A percentile compares a stretch with the other conserved stretches of the same genome.
Conservation (phyloP, 768 basidiomycete genomes). For the Piloderma croceum region DNA sequence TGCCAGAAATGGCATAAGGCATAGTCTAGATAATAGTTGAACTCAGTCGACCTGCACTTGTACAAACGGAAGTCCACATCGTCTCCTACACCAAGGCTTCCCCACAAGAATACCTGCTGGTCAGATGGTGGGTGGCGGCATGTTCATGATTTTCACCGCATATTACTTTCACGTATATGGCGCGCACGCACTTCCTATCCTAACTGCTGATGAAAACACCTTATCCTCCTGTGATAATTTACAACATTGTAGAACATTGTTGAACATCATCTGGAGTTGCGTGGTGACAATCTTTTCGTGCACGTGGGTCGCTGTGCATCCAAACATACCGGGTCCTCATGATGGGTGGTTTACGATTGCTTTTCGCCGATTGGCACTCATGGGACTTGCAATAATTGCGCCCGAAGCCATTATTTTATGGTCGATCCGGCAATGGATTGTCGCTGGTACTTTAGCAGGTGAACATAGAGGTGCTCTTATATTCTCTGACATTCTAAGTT, state of each 20-base stretch:
- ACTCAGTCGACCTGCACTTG: too few species aligned
- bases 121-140: too few species aligned
- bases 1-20: too few species aligned
- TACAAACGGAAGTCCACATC: too few species aligned
- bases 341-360: conserved; percentile 2
- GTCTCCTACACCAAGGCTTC: too few species aligned
- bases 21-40: too few species aligned
- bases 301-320: conserved; percentile 16
- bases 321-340: conserved; percentile 11
- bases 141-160: too few species aligned
- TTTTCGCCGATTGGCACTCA: conserved; percentile 5
- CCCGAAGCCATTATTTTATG: conserved; percentile 14
- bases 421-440: conserved; percentile 17
- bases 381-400: conserved; percentile 12
- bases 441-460: conserved; percentile 5
- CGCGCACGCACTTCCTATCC: too few species aligned
- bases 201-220: too few species aligned
- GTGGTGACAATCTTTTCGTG: conserved; percentile 15
- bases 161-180: too few species aligned
- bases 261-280: conserved; percentile 14
- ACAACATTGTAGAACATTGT: conserved; percentile 1
- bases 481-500: neutral
- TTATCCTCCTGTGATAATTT: too few species aligned
- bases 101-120: too few species aligned
- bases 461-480: neutral